Evolutionary conservation across 768 basidiomycete genomes (phyloP), one percentile per base, ranked within the genome.

Genomic region (Favolaschia claudopus): DNA sequence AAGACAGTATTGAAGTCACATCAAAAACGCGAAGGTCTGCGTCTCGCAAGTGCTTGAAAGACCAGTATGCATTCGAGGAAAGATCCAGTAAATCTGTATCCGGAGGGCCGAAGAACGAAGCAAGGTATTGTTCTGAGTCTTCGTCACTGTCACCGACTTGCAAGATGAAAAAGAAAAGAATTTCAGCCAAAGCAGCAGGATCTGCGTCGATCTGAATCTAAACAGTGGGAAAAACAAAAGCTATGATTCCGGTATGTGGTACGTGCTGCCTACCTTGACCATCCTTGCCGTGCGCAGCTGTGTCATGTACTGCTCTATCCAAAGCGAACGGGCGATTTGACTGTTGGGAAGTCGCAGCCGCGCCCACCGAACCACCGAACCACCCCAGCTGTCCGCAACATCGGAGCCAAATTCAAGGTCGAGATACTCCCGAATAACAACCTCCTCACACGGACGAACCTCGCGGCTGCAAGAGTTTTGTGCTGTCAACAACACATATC

Each of bases 271-370:
- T 50, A 68, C 66, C 65, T 67, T 65, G 22, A 68, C 66, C 40
- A 66, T 67, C 6, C 68, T 55, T 1, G 70, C 49, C 9, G 47
- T 64, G 7, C 66, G 46, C 4, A 46, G 17, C 8, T 59, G 17
- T 17, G 33, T 12, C 20, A 38, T 49, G 0, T 55, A 57, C 3
- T 34, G 49, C 52, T 70, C 66, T 36, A 63, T 62, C 59, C 58
- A 70, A 2, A 3, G 15, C 14, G 62, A 67, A 1, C 62, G 57
- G 1, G 62, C 64, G 20, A 68, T 63, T 29, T 69, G 68, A 4
- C 71, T 69, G 40, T 64, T 71, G 1, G 67, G 67, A 13, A 71
- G 61, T 9, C 47, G 49, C 1, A 69, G 22, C 2, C 63, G 63
- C 0, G 63, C 63, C 71, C 69, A 72, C 13, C 60, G 52, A 28